Percentiles rank a stretch among this genome's conserved stretches.
Conservation (phyloP, 345 rosid species). For the Toxicodendron radicans region DNA sequence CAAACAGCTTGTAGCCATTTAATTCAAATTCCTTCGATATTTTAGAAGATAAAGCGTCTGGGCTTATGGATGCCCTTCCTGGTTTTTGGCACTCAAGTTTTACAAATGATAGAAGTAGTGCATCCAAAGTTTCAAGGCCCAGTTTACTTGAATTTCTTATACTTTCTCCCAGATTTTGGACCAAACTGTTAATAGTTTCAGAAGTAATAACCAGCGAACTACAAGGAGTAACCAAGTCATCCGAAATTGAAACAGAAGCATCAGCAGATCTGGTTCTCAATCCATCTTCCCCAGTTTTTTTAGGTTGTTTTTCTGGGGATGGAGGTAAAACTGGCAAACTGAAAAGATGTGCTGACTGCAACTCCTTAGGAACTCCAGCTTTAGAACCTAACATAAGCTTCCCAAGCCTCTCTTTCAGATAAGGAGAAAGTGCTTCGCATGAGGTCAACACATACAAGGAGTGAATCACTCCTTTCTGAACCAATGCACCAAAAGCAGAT, state of each 20-base stretch:
- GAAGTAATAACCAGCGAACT: not conserved
- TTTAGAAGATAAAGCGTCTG: slow-evolving; percentile 31
- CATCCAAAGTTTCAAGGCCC: slow-evolving; percentile 38
- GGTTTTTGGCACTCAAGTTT: slow-evolving; percentile 22
- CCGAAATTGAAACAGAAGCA: slow-evolving; percentile 22
- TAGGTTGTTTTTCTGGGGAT: slow-evolving; percentile 18
- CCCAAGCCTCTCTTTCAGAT: slow-evolving; percentile 52
- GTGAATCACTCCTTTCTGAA: slow-evolving; percentile 59
- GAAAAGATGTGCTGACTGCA: slow-evolving; percentile 23
- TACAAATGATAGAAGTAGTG: slow-evolving; percentile 34
- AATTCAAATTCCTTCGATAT: slow-evolving; percentile 34
- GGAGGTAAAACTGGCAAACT: slow-evolving; percentile 28
- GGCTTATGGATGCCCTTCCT: slow-evolving; percentile 17
- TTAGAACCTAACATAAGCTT: slow-evolving; percentile 37
- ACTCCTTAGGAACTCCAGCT: slow-evolving; percentile 25
- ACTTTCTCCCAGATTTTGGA: slow-evolving; percentile 29
- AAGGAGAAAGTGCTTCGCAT: slow-evolving; percentile 44
- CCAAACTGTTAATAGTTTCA: slow-evolving; percentile 27
- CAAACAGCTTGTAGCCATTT: slow-evolving; percentile 40
- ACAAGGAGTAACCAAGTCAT: slow-evolving; percentile 16
- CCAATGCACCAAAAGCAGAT: slow-evolving; percentile 53
- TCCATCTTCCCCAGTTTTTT: slow-evolving; percentile 13
- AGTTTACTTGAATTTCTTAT: slow-evolving; percentile 29
- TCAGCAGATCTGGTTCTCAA: slow-evolving; percentile 18
- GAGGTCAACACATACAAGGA: slow-evolving; percentile 50